These are phyloP conservation scores for Chaetomiaceae sp. DNA, from an alignment of 2,329 filamentous ascomycete species.

Conservation along the genomic window DNA sequence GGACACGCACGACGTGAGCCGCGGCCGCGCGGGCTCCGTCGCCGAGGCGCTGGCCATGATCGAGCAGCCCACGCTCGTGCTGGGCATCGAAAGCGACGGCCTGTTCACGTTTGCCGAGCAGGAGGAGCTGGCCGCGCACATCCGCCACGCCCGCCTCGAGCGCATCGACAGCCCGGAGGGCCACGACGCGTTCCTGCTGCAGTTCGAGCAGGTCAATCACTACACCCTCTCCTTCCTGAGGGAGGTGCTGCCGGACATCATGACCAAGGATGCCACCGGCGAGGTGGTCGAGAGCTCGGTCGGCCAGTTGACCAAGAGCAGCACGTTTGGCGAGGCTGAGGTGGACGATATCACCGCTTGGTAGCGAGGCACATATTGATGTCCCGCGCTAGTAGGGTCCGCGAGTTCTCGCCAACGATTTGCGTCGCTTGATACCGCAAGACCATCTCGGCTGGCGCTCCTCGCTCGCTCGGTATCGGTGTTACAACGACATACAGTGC, in stretches of 20 bases:
- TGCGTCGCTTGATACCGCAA: no score
- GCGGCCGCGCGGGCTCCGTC: constrained; percentile 62
- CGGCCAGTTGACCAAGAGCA: constrained; percentile 70
- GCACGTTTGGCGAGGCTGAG: constrained; percentile 91
- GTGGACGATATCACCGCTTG: constrained; percentile 94
- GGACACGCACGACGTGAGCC: constrained; percentile 91
- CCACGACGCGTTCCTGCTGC: constrained; percentile 90
- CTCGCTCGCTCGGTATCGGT: no score
- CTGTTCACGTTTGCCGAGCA: constrained; percentile 97
- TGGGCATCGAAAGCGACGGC: constrained; percentile 93
- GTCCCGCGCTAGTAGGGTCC: no score
- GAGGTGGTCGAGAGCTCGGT: constrained; percentile 43
- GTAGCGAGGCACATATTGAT: constrained; percentile 49
- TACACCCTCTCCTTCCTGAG: constrained; percentile 80
- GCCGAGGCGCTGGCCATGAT: constrained; percentile 73
- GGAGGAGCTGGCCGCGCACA: constrained; percentile 77
- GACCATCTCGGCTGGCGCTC: neutral
- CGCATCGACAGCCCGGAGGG: constrained; percentile 92
- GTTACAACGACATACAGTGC: no score
- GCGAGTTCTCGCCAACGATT: no score
- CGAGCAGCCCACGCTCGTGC: constrained; percentile 79
- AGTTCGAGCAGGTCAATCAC: constrained; percentile 94
- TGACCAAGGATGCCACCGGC: constrained; percentile 53
- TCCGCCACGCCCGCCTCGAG: constrained; percentile 70
- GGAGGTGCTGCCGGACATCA: constrained; percentile 80